Evolutionary conservation across 2,329 filamentous ascomycete genomes (phyloP).

Genomic region (Hyphodiscus sp.): DNA sequence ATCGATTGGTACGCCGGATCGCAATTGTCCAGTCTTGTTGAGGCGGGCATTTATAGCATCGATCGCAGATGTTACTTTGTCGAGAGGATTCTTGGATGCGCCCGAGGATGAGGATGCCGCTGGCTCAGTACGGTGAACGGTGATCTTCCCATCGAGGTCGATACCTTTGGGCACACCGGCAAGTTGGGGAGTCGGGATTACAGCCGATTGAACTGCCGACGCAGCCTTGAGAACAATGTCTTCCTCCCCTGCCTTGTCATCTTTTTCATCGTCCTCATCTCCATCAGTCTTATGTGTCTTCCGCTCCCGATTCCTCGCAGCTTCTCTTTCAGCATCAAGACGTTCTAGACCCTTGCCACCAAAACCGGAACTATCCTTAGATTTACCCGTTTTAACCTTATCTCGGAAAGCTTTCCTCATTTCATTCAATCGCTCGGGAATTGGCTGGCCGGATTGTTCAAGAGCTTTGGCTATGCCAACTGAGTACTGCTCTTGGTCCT

Average conservation of each 20-base stretch:
- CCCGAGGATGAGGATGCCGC: slow-evolving; percentile 32
- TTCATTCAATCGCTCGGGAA: slow-evolving; percentile 63
- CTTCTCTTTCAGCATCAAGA: slow-evolving; percentile 85
- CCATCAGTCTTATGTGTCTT: slow-evolving; percentile 86
- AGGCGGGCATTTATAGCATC: slow-evolving; percentile 86
- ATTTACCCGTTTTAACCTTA: slow-evolving; percentile 88
- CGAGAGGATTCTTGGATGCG: slow-evolving; percentile 58
- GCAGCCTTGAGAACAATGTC: slow-evolving; percentile 65
- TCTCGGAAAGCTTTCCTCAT: slow-evolving; percentile 72
- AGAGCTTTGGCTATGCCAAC: slow-evolving; percentile 80
- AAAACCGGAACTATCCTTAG: slow-evolving; percentile 84
- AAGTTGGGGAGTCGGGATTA: slow-evolving; percentile 29
- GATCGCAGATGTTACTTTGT: slow-evolving; percentile 85
- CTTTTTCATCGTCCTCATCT: slow-evolving; percentile 71
- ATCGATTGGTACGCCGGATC: slow-evolving; percentile 90
- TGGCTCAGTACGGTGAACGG: slow-evolving; percentile 64
- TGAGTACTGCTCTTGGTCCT: slow-evolving; percentile 86
- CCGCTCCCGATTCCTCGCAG: slow-evolving; percentile 76
- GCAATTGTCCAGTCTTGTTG: slow-evolving; percentile 81
- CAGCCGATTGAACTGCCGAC: slow-evolving; percentile 54
- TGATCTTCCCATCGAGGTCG: slow-evolving; percentile 62
- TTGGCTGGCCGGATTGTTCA: slow-evolving; percentile 77
- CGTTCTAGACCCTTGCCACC: slow-evolving; percentile 91
- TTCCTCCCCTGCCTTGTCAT: slow-evolving; percentile 63
- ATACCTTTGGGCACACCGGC: slow-evolving; percentile 46